A percentile compares a stretch with the other conserved stretches of the same genome.
These are phyloP conservation scores for Neurospora discreta DNA, from an alignment of 495 filamentous ascomycete genomes.

Conservation along the genomic window DNA sequence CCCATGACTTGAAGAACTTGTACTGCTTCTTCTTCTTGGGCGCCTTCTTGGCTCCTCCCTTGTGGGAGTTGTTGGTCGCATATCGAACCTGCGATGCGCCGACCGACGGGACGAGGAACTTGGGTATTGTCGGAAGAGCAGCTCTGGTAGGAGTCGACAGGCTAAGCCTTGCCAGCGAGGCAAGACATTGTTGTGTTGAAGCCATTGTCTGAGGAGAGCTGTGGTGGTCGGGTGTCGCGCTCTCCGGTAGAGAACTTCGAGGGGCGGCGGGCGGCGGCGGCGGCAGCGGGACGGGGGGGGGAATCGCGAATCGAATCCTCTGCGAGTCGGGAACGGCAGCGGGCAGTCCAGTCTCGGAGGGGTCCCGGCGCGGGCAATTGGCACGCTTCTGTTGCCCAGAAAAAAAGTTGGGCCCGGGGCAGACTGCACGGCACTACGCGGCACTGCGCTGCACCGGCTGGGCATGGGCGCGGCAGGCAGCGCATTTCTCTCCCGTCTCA, in stretches of 20 bases:
- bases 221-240: neutral
- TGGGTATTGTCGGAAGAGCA: constrained; percentile 26
- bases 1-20: constrained; percentile 45
- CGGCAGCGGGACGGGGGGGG: neutral
- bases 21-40: constrained; percentile 51
- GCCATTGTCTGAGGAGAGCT: constrained; percentile 21
- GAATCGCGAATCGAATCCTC: constrained; percentile 6
- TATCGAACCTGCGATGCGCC: constrained; percentile 23
- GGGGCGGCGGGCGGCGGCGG: neutral
- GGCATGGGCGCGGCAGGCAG: neutral
- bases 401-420: constrained; percentile 20
- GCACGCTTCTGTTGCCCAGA: neutral
- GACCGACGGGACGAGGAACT: constrained; percentile 30
- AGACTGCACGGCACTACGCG: neutral
- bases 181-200: constrained; percentile 41
- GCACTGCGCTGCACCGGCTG: neutral
- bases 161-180: constrained; percentile 50
- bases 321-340: neutral
- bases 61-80: constrained; percentile 19
- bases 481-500: neutral
- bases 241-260: neutral
- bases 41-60: constrained; percentile 31
- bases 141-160: constrained; percentile 25
- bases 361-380: neutral
- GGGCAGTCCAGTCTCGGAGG: neutral